A percentile compares a stretch with the other conserved stretches of the same genome.
Conservation (phyloP, 1,284 basidiomycete species). For the Meira nashicola region DNA sequence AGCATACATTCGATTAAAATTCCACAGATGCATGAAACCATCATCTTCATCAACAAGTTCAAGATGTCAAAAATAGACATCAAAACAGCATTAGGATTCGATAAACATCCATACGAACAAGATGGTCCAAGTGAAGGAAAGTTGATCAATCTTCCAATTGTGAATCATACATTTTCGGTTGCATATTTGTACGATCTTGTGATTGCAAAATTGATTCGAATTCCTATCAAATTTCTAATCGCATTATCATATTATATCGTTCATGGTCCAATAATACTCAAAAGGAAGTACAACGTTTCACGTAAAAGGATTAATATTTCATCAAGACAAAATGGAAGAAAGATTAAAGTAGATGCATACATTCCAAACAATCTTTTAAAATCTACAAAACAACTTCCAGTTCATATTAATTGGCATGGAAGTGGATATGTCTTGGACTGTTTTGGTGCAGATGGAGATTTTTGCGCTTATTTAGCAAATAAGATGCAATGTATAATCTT, state of each 20-base stretch:
- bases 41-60: too few species aligned
- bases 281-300: slow-evolving; percentile 6
- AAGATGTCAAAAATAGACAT: too few species aligned
- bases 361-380: slow-evolving; percentile 16
- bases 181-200: neutral
- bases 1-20: too few species aligned
- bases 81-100: too few species aligned
- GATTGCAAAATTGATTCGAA: slow-evolving; percentile 3
- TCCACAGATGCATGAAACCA: too few species aligned
- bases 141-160: neutral
- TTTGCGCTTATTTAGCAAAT: slow-evolving; percentile 18
- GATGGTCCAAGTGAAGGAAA: too few species aligned
- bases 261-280: neutral
- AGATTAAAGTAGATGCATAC: slow-evolving; percentile 30
- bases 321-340: slow-evolving; percentile 26
- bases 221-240: neutral
- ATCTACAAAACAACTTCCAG: slow-evolving; percentile 5
- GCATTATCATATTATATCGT: neutral
- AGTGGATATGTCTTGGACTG: slow-evolving; percentile 29
- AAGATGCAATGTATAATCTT: slow-evolving; percentile 21
- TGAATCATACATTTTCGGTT: neutral
- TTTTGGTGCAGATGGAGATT: slow-evolving; percentile 25
- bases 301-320: slow-evolving; percentile 22
- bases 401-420: slow-evolving; percentile 29
- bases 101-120: too few species aligned